Conservation (phyloP, 441 rosid species). For the Iberis amara region DNA sequence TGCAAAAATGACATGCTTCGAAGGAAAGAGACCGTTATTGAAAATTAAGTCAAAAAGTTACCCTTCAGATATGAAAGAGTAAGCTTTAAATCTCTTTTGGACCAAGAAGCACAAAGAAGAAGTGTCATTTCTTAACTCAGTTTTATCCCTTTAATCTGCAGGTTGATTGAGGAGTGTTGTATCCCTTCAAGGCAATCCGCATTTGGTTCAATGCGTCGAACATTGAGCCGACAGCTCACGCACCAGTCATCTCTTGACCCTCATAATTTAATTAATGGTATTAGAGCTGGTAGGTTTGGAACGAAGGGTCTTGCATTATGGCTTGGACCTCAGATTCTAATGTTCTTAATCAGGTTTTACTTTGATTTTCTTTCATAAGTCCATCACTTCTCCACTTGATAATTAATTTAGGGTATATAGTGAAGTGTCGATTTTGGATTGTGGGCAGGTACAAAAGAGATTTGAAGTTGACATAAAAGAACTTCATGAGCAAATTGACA, state of each 20-base stretch:
- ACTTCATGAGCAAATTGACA: constrained; percentile 97
- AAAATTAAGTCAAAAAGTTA: constrained; percentile 59
- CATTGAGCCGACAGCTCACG: too few relatives aligned
- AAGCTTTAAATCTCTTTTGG: too few relatives aligned
- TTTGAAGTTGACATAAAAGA: constrained; percentile 96
- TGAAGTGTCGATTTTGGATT: constrained; percentile 2
- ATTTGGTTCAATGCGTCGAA: too few relatives aligned
- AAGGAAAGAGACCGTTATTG: constrained; percentile 65
- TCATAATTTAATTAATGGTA: too few relatives aligned
- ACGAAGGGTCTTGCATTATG: constrained; percentile 95
- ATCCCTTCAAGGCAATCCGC: too few relatives aligned
- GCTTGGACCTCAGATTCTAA: constrained; percentile 86
- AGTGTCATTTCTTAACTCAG: too few relatives aligned
- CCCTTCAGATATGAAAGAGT: constrained; percentile 85
- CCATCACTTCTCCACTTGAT: background rate
- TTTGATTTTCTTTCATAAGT: background rate
- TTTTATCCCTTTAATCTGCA: constrained; percentile 26
- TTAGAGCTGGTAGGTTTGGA: constrained; percentile 95
- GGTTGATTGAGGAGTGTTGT: constrained; percentile 34
- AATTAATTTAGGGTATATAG: background rate
- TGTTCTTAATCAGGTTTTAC: constrained; percentile 77
- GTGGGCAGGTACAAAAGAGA: constrained; percentile 78
- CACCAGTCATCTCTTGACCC: too few relatives aligned
- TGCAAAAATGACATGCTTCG: constrained; percentile 51
- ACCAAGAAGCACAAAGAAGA: too few relatives aligned